Percentiles rank a stretch among this genome's conserved stretches.
Evolutionary conservation across 2,329 filamentous ascomycete species (phyloP).

Genomic region (Lachnellula hyalina): DNA sequence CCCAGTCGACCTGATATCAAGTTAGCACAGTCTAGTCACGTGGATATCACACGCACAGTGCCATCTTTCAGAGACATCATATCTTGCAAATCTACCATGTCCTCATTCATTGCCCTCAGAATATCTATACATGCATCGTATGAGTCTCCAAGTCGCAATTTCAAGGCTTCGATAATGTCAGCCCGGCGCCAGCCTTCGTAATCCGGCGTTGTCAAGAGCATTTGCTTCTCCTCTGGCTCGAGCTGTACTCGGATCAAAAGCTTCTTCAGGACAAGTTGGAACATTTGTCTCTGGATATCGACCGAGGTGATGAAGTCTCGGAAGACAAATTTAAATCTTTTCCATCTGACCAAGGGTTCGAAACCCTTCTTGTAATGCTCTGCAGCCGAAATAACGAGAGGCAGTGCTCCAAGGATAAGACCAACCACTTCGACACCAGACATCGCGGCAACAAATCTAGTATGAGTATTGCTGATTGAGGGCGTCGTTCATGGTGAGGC

Average conservation of each 20-base stretch:
- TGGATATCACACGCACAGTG: constrained; percentile 10
- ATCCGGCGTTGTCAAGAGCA: constrained; percentile 12
- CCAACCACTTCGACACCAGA: constrained; percentile 22
- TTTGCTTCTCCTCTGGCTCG: constrained; percentile 15
- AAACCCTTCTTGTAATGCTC: constrained; percentile 24
- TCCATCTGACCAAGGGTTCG: constrained; percentile 23
- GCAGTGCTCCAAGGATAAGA: constrained; percentile 21
- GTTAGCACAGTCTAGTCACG: neutral
- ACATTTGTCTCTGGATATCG: constrained; percentile 20
- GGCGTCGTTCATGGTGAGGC: neutral
- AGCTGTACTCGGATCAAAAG: constrained; percentile 21
- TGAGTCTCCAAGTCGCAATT: constrained; percentile 15
- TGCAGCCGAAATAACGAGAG: constrained; percentile 19
- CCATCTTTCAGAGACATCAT: constrained; percentile 23
- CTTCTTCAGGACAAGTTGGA: constrained; percentile 16
- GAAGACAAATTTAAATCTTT: constrained; percentile 21
- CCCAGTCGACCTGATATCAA: constrained; percentile 21
- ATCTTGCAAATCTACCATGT: constrained; percentile 17
- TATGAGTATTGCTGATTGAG: neutral
- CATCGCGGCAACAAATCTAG: constrained; percentile 7
- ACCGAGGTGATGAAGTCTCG: constrained; percentile 20
- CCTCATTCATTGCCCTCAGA: constrained; percentile 15
- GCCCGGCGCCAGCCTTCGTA: constrained; percentile 19
- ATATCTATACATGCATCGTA: constrained; percentile 17
- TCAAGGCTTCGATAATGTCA: constrained; percentile 12